phyloP scores from a whole-genome alignment of 352 stramenopile species.

The Saprolegnia parasitica region DNA sequence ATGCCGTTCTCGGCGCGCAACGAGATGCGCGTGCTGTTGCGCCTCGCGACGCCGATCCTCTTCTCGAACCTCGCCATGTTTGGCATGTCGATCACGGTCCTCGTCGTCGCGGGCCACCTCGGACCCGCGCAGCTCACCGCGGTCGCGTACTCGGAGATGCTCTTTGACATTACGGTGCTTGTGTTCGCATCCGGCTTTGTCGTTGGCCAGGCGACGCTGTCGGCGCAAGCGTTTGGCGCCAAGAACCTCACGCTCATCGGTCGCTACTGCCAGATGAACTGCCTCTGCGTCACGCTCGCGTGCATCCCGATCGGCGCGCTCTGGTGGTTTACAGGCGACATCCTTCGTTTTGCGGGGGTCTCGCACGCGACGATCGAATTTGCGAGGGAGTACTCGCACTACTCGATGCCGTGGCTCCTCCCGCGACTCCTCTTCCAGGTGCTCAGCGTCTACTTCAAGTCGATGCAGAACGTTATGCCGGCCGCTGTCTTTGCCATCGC shows the following conservation, averaged over 20 bases:
- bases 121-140: slow-evolving; percentile 69
- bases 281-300: slow-evolving; percentile 49
- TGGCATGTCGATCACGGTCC: slow-evolving; percentile 69
- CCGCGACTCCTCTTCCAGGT: slow-evolving; percentile 74
- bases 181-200: slow-evolving; percentile 82
- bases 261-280: slow-evolving; percentile 57
- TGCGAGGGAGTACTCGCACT: slow-evolving; percentile 52
- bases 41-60: slow-evolving; percentile 39
- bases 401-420: slow-evolving; percentile 67
- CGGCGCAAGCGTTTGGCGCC: slow-evolving; percentile 79
- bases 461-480: slow-evolving; percentile 71
- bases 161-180: slow-evolving; percentile 68
- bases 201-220: slow-evolving; percentile 70
- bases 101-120: slow-evolving; percentile 74
- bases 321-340: slow-evolving; percentile 65
- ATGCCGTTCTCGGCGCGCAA: too few species aligned
- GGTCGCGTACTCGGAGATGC: slow-evolving; percentile 75
- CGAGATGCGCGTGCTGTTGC: too few species aligned
- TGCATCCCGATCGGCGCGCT: slow-evolving; percentile 64
- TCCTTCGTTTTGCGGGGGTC: slow-evolving; percentile 47
- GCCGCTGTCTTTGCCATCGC: slow-evolving; percentile 55
- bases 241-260: slow-evolving; percentile 69
- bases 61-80: slow-evolving; percentile 75
- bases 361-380: slow-evolving; percentile 39
- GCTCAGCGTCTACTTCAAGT: slow-evolving; percentile 72